Conservation (phyloP, 345 rosid genomes). For the Aquilaria malaccensis region DNA sequence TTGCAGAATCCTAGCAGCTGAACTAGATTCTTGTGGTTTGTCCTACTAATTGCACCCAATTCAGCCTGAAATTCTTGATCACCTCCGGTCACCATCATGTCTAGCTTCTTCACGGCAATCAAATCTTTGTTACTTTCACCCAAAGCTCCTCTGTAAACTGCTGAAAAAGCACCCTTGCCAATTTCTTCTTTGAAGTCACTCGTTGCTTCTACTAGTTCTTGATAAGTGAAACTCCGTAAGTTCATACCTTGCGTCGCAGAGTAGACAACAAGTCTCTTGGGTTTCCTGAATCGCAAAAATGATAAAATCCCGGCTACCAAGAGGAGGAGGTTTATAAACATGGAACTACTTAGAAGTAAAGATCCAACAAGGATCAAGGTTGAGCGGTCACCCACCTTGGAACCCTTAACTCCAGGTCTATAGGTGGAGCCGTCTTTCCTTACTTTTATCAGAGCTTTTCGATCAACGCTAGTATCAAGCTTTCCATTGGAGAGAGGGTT, state of each 20-base stretch:
- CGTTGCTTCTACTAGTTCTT: constrained; percentile 27
- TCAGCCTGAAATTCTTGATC: constrained; percentile 31
- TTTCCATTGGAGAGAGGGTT: constrained; percentile 36
- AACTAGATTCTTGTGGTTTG: constrained; percentile 30
- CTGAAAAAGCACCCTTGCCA: constrained; percentile 36
- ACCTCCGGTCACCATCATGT: constrained; percentile 8
- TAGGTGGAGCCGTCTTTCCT: constrained; percentile 15
- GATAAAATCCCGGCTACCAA: constrained; percentile 1
- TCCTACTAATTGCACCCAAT: constrained; percentile 24
- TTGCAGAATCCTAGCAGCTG: constrained; percentile 12
- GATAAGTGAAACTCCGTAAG: constrained; percentile 19
- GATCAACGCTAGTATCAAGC: not conserved
- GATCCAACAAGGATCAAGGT: constrained; percentile 17
- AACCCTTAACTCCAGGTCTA: too few relatives aligned
- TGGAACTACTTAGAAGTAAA: constrained; percentile 20
- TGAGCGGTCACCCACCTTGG: constrained; percentile 6
- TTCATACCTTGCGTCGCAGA: constrained; percentile 3
- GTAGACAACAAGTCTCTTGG: not conserved
- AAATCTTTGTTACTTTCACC: not conserved
- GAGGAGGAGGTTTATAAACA: constrained; percentile 21
- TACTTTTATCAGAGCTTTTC: constrained; percentile 34
- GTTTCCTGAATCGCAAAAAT: constrained; percentile 3
- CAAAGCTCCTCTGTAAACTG: constrained; percentile 30
- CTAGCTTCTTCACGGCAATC: constrained; percentile 19
- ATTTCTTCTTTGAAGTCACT: constrained; percentile 26